These are phyloP conservation scores for Thermomyces lanuginosus DNA, from an alignment of 2,329 filamentous ascomycete species.

Conservation along the genomic window DNA sequence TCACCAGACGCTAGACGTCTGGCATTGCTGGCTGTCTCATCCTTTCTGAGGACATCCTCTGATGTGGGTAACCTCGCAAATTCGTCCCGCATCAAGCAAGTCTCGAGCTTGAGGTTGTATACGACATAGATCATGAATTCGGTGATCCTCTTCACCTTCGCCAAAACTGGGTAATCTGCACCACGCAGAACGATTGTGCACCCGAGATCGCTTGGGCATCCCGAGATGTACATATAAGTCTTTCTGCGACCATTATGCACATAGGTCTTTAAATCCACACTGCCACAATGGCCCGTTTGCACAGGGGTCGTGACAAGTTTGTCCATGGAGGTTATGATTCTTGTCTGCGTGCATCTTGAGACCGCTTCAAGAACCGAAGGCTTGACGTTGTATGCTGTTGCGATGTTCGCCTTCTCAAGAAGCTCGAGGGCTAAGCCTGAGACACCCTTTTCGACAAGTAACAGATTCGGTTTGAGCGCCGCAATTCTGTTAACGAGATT, in stretches of 20 bases:
- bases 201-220: conserved; percentile 74
- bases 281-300: conserved; percentile 62
- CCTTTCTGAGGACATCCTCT: conserved; percentile 26
- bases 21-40: conserved; percentile 4
- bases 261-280: conserved; percentile 92
- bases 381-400: conserved; percentile 93
- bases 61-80: conserved; percentile 64
- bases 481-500: conserved; percentile 86
- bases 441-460: conserved; percentile 86
- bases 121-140: conserved; percentile 99
- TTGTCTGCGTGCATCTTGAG: conserved; percentile 76
- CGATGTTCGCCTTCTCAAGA: conserved; percentile 72
- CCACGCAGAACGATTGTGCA: conserved; percentile 89
- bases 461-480: conserved; percentile 64
- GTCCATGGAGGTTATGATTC: conserved; percentile 86
- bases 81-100: conserved; percentile 82
- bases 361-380: conserved; percentile 90
- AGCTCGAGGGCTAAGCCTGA: conserved; percentile 82
- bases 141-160: conserved; percentile 77
- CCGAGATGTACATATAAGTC: conserved; percentile 89
- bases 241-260: conserved; percentile 73
- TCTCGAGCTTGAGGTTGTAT: conserved; percentile 92
- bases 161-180: conserved; percentile 52
- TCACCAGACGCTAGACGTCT: conserved; percentile 3
- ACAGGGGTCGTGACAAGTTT: conserved; percentile 66